Conservation (phyloP, 352 stramenopile genomes). For the Phytophthora aleatoria region DNA sequence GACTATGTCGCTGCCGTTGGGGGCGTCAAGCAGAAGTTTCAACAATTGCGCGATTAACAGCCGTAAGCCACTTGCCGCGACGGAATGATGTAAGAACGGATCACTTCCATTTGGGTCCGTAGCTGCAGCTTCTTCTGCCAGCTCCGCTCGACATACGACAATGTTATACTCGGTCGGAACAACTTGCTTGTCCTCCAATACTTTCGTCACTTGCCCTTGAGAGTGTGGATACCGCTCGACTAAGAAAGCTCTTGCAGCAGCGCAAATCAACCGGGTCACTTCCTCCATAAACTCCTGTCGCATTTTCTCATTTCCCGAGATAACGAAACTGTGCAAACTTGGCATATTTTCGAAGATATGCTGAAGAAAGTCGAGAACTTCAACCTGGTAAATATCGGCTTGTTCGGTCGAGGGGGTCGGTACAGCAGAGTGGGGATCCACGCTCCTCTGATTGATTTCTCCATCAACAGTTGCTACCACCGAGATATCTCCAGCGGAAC, state of each 20-base stretch:
- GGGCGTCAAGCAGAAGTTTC: constrained; percentile 51
- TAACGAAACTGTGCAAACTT: constrained; percentile 39
- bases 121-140: constrained; percentile 52
- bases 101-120: constrained; percentile 44
- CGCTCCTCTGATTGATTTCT: not conserved
- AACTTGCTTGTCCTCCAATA: constrained; percentile 52
- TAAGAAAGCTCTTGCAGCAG: constrained; percentile 49
- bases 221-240: constrained; percentile 43
- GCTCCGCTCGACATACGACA: constrained; percentile 33
- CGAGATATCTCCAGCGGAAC: constrained; percentile 9
- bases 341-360: constrained; percentile 57
- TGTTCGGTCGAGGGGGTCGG: constrained; percentile 4
- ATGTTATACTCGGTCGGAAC: constrained; percentile 45
- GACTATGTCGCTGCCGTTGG: constrained; percentile 55
- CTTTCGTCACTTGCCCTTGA: constrained; percentile 39
- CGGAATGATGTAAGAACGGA: constrained; percentile 63
- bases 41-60: constrained; percentile 59
- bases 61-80: constrained; percentile 41
- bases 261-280: constrained; percentile 50
- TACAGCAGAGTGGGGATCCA: not conserved
- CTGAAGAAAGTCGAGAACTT: constrained; percentile 67
- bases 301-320: constrained; percentile 47
- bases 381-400: constrained; percentile 34
- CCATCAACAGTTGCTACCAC: not conserved
- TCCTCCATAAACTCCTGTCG: constrained; percentile 67